Conservation (phyloP, 2,329 filamentous ascomycete species). For the Lomentospora prolificans region DNA sequence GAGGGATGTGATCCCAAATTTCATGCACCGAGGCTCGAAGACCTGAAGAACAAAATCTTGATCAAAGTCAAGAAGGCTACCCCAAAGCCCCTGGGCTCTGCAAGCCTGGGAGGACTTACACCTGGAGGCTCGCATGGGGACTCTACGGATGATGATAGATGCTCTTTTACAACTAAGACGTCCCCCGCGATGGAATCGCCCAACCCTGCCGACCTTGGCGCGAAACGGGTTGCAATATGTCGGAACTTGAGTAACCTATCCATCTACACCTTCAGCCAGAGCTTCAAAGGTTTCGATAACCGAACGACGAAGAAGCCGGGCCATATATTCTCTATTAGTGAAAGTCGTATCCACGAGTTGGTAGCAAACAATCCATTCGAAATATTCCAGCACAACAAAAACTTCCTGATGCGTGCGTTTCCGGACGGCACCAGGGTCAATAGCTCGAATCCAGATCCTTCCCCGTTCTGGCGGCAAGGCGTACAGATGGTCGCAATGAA, state of each 20-base stretch:
- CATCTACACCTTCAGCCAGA: slow-evolving; percentile 78
- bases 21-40: slow-evolving; percentile 57
- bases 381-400: slow-evolving; percentile 79
- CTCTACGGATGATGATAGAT: slow-evolving; percentile 6
- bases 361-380: slow-evolving; percentile 55
- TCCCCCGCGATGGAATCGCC: slow-evolving; percentile 2
- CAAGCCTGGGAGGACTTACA: not conserved
- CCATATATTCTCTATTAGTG: slow-evolving; percentile 82
- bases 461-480: slow-evolving; percentile 82
- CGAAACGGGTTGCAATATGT: slow-evolving; percentile 54
- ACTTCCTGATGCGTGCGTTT: slow-evolving; percentile 85
- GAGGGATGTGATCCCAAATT: slow-evolving; percentile 41
- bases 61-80: slow-evolving; percentile 66
- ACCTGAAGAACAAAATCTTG: slow-evolving; percentile 70
- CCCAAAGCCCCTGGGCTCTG: slow-evolving; percentile 17
- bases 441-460: slow-evolving; percentile 91
- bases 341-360: slow-evolving; percentile 59
- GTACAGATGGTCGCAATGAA: slow-evolving; percentile 98
- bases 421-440: slow-evolving; percentile 68
- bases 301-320: slow-evolving; percentile 48
- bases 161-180: not conserved
- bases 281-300: slow-evolving; percentile 63
- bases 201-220: slow-evolving; percentile 27
- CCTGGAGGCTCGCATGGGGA: not conserved
- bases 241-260: slow-evolving; percentile 64